These are phyloP conservation scores for Zygosaccharomyces rouxii DNA, from an alignment of 805 yeast species.

Conservation along the genomic window DNA sequence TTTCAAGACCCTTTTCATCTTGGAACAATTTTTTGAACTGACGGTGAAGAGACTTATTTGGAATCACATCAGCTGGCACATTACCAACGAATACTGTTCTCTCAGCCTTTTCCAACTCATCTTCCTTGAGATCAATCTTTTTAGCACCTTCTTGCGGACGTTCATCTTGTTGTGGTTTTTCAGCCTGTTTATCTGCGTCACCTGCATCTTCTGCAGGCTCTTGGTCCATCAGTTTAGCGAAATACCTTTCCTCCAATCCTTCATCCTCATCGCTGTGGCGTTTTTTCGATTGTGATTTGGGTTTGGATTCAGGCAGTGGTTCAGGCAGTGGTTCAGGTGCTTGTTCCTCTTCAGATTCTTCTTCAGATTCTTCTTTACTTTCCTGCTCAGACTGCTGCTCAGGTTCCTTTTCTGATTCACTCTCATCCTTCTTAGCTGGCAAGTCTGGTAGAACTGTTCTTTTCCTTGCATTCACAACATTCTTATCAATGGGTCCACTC, in stretches of 20 bases:
- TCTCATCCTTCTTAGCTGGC: slow-evolving; percentile 5
- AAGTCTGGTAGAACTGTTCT: slow-evolving; percentile 23
- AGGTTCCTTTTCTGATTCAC: slow-evolving; percentile 17
- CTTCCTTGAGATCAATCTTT: slow-evolving; percentile 55
- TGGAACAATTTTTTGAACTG: slow-evolving; percentile 60
- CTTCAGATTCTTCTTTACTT: slow-evolving; percentile 28
- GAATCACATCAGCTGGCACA: slow-evolving; percentile 59
- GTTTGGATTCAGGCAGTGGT: slow-evolving; percentile 28
- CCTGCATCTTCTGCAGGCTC: slow-evolving; percentile 15
- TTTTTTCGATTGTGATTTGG: slow-evolving; percentile 12
- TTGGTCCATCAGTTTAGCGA: slow-evolving; percentile 43
- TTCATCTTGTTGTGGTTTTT: slow-evolving; percentile 23
- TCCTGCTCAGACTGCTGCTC: slow-evolving; percentile 17
- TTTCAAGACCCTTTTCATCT: slow-evolving; percentile 45
- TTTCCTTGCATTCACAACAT: slow-evolving; percentile 15
- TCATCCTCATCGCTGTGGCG: slow-evolving; percentile 28
- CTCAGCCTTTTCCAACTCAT: slow-evolving; percentile 78
- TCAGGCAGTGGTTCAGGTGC: slow-evolving; percentile 17
- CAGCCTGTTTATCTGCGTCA: slow-evolving; percentile 21
- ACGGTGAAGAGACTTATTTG: slow-evolving; percentile 57
- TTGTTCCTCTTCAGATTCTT: slow-evolving; percentile 12
- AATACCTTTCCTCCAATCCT: slow-evolving; percentile 53
- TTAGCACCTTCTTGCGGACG: slow-evolving; percentile 39
- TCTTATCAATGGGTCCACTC: slow-evolving; percentile 45
- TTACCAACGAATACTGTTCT: slow-evolving; percentile 87